phyloP scores from a whole-genome alignment of 2,329 filamentous ascomycete genomes.

The Alternaria longipes region DNA sequence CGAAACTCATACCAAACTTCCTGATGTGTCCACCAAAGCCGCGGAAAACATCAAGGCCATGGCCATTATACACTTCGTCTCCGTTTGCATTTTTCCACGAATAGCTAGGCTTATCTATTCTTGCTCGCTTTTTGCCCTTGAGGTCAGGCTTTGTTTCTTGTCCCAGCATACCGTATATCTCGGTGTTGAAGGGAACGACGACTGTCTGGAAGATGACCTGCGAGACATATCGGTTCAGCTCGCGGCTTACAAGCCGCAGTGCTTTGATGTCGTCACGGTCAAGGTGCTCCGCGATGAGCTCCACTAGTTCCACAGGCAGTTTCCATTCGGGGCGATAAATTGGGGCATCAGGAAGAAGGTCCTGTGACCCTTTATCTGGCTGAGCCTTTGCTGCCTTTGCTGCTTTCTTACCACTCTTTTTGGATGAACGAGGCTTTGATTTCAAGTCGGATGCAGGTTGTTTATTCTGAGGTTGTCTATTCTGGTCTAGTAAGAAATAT shows the following conservation, averaged over 20 bases:
- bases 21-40: slow-evolving; percentile 68
- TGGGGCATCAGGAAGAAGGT: not conserved
- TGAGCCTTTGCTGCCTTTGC: not conserved
- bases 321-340: slow-evolving; percentile 50
- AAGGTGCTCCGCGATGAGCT: slow-evolving; percentile 64
- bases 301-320: slow-evolving; percentile 71
- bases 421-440: slow-evolving; percentile 5
- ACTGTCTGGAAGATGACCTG: slow-evolving; percentile 68
- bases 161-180: slow-evolving; percentile 66
- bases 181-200: slow-evolving; percentile 71
- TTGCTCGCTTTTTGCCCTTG: slow-evolving; percentile 49
- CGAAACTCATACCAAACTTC: slow-evolving; percentile 73
- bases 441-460: not conserved
- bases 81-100: slow-evolving; percentile 56
- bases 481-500: slow-evolving; percentile 32
- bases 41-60: slow-evolving; percentile 69
- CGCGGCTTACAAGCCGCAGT: slow-evolving; percentile 68
- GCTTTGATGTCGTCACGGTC: slow-evolving; percentile 67
- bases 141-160: slow-evolving; percentile 46
- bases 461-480: not conserved
- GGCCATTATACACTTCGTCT: slow-evolving; percentile 61
- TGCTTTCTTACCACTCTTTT: slow-evolving; percentile 1
- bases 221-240: slow-evolving; percentile 68
- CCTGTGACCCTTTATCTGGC: not conserved
- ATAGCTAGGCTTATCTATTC: slow-evolving; percentile 38